These are phyloP conservation scores for Kitagawia praeruptora DNA, from an alignment of 129 eudicot species.

Conservation along the genomic window DNA sequence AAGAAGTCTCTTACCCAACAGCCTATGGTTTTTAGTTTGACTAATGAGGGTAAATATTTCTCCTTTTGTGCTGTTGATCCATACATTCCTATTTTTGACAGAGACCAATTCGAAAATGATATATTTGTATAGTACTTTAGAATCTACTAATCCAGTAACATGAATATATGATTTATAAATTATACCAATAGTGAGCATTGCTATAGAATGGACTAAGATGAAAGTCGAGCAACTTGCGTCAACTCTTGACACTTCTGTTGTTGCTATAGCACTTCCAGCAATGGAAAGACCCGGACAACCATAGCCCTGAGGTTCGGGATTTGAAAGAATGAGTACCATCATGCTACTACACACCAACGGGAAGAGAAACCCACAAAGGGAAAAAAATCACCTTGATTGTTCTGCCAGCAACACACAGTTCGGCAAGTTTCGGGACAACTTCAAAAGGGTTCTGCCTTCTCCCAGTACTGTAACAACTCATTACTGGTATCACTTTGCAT, in stretches of 20 bases:
- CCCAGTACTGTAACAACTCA: constrained; percentile 75
- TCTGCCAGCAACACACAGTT: constrained; percentile 80
- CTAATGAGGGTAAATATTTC: constrained; percentile 82
- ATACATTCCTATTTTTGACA: constrained; percentile 48
- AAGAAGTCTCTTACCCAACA: constrained; percentile 66
- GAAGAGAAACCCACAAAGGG: not conserved
- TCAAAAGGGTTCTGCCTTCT: constrained; percentile 95
- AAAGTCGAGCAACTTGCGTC: constrained; percentile 97
- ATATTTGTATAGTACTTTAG: not conserved
- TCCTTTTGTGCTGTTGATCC: constrained; percentile 87
- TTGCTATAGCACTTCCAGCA: constrained; percentile 76
- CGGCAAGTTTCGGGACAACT: constrained; percentile 75
- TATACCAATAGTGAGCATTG: constrained; percentile 90
- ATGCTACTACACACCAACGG: not conserved
- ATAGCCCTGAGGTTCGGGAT: constrained; percentile 52
- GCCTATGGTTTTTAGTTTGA: constrained; percentile 56
- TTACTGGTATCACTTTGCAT: constrained; percentile 17
- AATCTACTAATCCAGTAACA: not conserved
- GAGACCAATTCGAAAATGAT: constrained; percentile 12
- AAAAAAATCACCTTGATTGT: constrained; percentile 61
- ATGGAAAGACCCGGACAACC: constrained; percentile 87
- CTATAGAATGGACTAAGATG: constrained; percentile 89
- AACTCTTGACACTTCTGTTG: constrained; percentile 90
- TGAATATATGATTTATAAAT: constrained; percentile 10
- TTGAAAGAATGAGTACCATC: not conserved